Evolutionary conservation across 176 grass and related monocot genomes (phyloP).

Genomic region (Thalia dealbata): DNA sequence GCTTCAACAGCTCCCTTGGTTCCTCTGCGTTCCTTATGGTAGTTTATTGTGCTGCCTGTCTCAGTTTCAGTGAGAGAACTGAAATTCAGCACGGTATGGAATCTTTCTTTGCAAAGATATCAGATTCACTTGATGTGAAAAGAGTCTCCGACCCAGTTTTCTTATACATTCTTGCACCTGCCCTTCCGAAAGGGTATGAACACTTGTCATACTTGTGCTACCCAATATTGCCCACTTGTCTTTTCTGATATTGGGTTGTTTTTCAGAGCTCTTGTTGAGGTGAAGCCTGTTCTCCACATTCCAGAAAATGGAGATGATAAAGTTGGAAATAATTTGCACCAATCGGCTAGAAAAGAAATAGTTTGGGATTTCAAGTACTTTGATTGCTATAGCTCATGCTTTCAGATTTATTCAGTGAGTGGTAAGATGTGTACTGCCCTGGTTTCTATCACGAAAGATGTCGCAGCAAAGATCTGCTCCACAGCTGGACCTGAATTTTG

Average conservation of each 20-base stretch:
- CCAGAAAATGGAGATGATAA: conserved; percentile 28
- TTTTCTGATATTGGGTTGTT: neutral
- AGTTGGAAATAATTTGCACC: conserved; percentile 13
- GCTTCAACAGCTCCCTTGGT: conserved; percentile 62
- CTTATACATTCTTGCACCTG: conserved; percentile 67
- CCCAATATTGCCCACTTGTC: neutral
- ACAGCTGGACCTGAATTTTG: neutral
- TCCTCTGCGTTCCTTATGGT: conserved; percentile 62
- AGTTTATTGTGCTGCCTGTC: conserved; percentile 58
- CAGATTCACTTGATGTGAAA: conserved; percentile 24
- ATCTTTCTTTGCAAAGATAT: conserved; percentile 19
- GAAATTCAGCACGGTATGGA: conserved; percentile 42
- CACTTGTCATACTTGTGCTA: conserved; percentile 11
- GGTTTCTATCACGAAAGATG: conserved; percentile 47
- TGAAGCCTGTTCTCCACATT: conserved; percentile 66
- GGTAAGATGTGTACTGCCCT: conserved; percentile 50
- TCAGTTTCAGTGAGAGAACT: conserved; percentile 43
- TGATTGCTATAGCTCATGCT: conserved; percentile 39
- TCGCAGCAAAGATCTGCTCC: conserved; percentile 44
- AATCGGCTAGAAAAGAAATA: conserved; percentile 20
- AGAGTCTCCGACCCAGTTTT: conserved; percentile 35
- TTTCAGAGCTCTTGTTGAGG: conserved; percentile 66
- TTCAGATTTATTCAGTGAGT: conserved; percentile 30
- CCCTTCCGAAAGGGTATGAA: conserved; percentile 82
- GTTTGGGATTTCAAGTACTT: conserved; percentile 23